Conservation (phyloP, 305 asterid genomes). For the Solanum hybrid region DNA sequence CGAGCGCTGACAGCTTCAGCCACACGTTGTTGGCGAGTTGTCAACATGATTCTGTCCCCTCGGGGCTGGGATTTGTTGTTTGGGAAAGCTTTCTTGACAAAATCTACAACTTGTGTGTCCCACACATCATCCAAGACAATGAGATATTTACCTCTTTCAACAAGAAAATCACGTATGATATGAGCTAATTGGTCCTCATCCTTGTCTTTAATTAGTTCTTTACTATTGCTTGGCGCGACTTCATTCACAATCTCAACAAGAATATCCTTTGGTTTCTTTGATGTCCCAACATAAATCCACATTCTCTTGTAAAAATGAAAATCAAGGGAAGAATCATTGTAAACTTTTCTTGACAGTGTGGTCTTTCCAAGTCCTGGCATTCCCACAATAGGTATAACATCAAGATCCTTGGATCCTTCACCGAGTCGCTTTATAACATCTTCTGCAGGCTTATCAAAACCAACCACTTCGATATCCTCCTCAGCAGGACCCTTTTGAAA, state of each 20-base stretch:
- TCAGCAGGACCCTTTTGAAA: constrained; percentile 25
- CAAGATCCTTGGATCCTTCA: too few relatives aligned
- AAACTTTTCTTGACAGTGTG: neutral
- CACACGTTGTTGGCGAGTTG: constrained; percentile 27
- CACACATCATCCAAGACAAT: too few relatives aligned
- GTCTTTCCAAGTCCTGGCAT: neutral
- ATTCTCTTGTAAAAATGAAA: too few relatives aligned
- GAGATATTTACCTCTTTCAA: too few relatives aligned
- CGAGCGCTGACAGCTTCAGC: constrained; percentile 20
- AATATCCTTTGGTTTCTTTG: too few relatives aligned
- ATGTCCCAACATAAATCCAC: too few relatives aligned
- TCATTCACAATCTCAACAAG: too few relatives aligned
- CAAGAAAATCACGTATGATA: too few relatives aligned
- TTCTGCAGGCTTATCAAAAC: constrained; percentile 39
- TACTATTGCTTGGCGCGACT: too few relatives aligned
- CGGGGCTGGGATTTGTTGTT: constrained; percentile 18
- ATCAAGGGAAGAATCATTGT: too few relatives aligned
- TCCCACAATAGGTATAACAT: neutral
- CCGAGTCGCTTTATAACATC: constrained; percentile 9
- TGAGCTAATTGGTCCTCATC: neutral
- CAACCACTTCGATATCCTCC: constrained; percentile 56
- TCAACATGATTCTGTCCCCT: constrained; percentile 31
- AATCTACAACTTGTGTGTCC: too few relatives aligned
- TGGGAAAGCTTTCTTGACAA: constrained; percentile 28
- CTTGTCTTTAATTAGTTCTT: too few relatives aligned